Evolutionary conservation across 768 basidiomycete species (phyloP).

Genomic region (Leccinum rimulosum): DNA sequence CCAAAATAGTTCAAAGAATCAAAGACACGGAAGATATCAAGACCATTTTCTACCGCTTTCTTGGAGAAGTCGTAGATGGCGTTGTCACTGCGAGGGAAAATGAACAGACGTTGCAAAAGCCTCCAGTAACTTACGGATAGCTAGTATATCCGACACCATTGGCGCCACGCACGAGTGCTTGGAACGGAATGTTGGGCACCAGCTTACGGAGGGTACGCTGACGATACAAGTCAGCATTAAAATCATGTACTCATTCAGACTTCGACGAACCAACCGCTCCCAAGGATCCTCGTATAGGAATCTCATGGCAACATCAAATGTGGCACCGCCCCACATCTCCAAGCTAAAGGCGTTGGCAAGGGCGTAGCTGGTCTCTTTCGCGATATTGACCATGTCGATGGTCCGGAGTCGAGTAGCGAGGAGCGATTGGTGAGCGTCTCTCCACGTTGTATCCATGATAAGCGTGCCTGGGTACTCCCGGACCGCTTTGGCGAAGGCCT

Average conservation of each 20-base stretch:
- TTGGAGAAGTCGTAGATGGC: slow-evolving; percentile 99
- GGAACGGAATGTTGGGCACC: slow-evolving; percentile 98
- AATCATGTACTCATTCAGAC: background rate
- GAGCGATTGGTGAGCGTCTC: slow-evolving; percentile 97
- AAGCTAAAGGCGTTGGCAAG: slow-evolving; percentile 93
- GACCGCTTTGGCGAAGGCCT: slow-evolving; percentile 97
- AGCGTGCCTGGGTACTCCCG: slow-evolving; percentile 92
- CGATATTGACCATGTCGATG: slow-evolving; percentile 96
- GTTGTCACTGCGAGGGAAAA: slow-evolving; percentile 64
- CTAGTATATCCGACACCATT: slow-evolving; percentile 99
- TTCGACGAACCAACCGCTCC: slow-evolving; percentile 79
- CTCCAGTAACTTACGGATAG: slow-evolving; percentile 70
- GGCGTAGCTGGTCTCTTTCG: slow-evolving; percentile 95
- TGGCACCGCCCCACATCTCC: slow-evolving; percentile 99
- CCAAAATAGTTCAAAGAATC: slow-evolving; percentile 99
- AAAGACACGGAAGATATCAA: slow-evolving; percentile 99
- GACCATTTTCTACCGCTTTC: slow-evolving; percentile 98
- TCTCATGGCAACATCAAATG: slow-evolving; percentile 98
- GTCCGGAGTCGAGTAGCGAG: slow-evolving; percentile 96
- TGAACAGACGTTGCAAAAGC: slow-evolving; percentile 3
- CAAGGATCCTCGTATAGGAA: slow-evolving; percentile 99
- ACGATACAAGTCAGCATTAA: slow-evolving; percentile 12
- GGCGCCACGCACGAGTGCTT: slow-evolving; percentile 97
- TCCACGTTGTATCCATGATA: slow-evolving; percentile 99
- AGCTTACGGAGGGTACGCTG: slow-evolving; percentile 90